A percentile compares a stretch with the other conserved stretches of the same genome.
Conservation (phyloP, 306 rosid genomes). For the Benincasa hispida region DNA sequence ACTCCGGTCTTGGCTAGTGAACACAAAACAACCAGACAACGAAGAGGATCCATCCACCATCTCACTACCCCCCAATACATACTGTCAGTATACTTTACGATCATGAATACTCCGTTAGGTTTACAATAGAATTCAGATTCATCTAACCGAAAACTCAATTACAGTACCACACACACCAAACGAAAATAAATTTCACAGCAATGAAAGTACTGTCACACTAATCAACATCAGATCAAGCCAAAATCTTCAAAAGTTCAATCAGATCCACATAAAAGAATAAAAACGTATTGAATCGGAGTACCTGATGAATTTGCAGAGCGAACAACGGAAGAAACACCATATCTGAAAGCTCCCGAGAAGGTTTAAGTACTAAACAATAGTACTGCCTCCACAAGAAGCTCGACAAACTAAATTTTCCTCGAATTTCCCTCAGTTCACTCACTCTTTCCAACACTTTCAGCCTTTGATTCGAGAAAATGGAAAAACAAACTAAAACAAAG, state of each 20-base stretch:
- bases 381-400: background rate
- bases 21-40: background rate
- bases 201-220: background rate
- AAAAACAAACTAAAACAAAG: background rate
- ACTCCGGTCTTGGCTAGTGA: background rate
- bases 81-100: background rate
- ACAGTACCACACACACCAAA: background rate
- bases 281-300: background rate
- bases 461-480: background rate
- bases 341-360: slow-evolving; percentile 5
- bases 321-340: background rate
- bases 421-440: background rate
- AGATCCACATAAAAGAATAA: background rate
- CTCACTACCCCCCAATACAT: background rate
- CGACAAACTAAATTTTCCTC: background rate
- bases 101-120: background rate
- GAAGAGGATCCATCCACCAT: background rate
- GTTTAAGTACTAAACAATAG: background rate
- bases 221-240: slow-evolving; percentile 5
- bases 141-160: background rate
- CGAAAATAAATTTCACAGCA: background rate
- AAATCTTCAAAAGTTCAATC: background rate
- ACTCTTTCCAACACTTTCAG: background rate
- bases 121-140: background rate
- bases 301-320: slow-evolving; percentile 6